Evolutionary conservation across 495 filamentous ascomycete species (phyloP).

Genomic region (Hyaloscypha finlandica): DNA sequence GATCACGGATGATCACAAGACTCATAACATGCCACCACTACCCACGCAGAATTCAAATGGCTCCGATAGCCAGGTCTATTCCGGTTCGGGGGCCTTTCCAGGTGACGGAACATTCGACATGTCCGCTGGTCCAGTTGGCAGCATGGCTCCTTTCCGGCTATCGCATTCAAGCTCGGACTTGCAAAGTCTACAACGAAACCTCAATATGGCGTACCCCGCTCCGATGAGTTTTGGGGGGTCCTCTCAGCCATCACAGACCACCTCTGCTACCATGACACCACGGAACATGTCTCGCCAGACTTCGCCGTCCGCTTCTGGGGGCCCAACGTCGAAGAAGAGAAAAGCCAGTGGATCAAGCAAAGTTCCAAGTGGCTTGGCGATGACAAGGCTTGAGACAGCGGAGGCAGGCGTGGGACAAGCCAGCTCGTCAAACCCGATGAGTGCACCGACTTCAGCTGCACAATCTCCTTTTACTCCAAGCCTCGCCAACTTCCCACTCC

Average conservation of each 20-base stretch:
- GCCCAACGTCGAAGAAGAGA: slow-evolving; percentile 67
- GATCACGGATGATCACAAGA: slow-evolving; percentile 98
- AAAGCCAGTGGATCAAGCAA: slow-evolving; percentile 69
- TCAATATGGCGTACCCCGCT: slow-evolving; percentile 38
- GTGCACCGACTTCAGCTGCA: slow-evolving; percentile 41
- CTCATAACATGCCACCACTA: slow-evolving; percentile 54
- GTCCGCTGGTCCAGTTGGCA: slow-evolving; percentile 17
- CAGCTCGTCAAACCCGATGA: slow-evolving; percentile 34
- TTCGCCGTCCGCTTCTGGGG: slow-evolving; percentile 63
- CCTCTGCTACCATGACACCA: slow-evolving; percentile 56
- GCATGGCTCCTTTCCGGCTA: slow-evolving; percentile 33
- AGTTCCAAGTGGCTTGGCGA: slow-evolving; percentile 70
- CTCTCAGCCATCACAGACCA: slow-evolving; percentile 35
- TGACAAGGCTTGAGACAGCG: slow-evolving; percentile 72
- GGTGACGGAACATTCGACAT: slow-evolving; percentile 24
- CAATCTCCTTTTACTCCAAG: slow-evolving; percentile 46
- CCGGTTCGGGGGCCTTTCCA: slow-evolving; percentile 20
- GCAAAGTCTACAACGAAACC: slow-evolving; percentile 51
- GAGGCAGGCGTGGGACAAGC: slow-evolving; percentile 36
- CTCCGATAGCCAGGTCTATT: slow-evolving; percentile 27
- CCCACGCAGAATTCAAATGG: slow-evolving; percentile 32
- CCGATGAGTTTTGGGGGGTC: slow-evolving; percentile 40
- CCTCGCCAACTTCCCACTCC: slow-evolving; percentile 38
- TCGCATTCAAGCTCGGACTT: slow-evolving; percentile 51
- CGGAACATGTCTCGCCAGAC: slow-evolving; percentile 69